Evolutionary conservation across 2,329 filamentous ascomycete species (phyloP).

Genomic region (Pestalotiopsis sp.): DNA sequence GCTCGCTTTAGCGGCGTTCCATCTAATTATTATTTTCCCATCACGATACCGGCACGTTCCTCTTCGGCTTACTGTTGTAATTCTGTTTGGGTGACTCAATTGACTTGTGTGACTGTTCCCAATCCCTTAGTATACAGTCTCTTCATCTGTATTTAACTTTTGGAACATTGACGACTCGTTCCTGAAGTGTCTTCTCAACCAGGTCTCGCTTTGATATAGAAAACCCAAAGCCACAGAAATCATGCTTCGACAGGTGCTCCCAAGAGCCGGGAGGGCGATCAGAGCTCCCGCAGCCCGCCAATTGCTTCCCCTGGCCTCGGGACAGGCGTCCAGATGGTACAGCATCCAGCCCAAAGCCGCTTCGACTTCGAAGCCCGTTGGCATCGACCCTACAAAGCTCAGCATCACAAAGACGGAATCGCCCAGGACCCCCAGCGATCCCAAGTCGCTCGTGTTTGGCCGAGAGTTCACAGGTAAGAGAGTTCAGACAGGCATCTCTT

Average conservation of each 20-base stretch:
- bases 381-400: slow-evolving; percentile 78
- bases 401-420: slow-evolving; percentile 71
- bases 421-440: slow-evolving; percentile 74
- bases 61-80: background rate
- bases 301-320: slow-evolving; percentile 32
- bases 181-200: background rate
- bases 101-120: background rate
- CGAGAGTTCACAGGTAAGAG: slow-evolving; percentile 80
- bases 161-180: background rate
- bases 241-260: slow-evolving; percentile 50
- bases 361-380: slow-evolving; percentile 56
- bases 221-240: background rate
- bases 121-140: background rate
- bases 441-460: slow-evolving; percentile 87
- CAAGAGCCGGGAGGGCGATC: slow-evolving; percentile 40
- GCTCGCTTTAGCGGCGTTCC: slow-evolving; percentile 9
- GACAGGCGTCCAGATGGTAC: slow-evolving; percentile 44
- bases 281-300: slow-evolving; percentile 27
- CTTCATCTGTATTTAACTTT: no score
- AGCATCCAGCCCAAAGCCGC: slow-evolving; percentile 56
- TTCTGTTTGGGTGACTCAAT: background rate
- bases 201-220: background rate
- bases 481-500: background rate
- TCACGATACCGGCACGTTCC: background rate
- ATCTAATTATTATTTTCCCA: slow-evolving; percentile 7